These are phyloP conservation scores for Metschnikowia reukaufii DNA, from an alignment of 805 yeast species.

Conservation along the genomic window DNA sequence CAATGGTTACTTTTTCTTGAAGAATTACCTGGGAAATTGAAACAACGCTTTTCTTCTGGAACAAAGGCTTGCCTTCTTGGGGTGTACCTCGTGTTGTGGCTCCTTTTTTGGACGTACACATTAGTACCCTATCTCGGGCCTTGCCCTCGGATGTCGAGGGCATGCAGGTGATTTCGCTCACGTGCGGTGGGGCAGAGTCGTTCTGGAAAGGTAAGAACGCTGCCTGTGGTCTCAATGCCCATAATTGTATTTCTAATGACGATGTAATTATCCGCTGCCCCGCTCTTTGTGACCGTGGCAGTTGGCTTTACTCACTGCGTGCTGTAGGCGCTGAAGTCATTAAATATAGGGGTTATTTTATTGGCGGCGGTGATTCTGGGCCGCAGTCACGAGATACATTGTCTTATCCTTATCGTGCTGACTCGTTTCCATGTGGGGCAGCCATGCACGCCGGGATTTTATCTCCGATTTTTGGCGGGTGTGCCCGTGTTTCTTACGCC, in stretches of 20 bases:
- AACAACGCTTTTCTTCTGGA: constrained; percentile 24
- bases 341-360: constrained; percentile 67
- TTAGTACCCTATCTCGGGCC: constrained; percentile 45
- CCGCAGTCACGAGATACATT: constrained; percentile 24
- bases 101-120: constrained; percentile 34
- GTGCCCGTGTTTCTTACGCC: constrained; percentile 58
- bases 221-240: constrained; percentile 71
- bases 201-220: constrained; percentile 79
- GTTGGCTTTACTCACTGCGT: constrained; percentile 71
- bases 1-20: constrained; percentile 35
- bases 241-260: constrained; percentile 48
- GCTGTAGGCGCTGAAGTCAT: constrained; percentile 70
- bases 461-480: constrained; percentile 76
- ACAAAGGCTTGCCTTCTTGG: constrained; percentile 31
- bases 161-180: constrained; percentile 39
- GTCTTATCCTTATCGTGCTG: constrained; percentile 75
- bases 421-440: constrained; percentile 86
- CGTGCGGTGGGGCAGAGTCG: constrained; percentile 46
- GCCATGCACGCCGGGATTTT: constrained; percentile 84
- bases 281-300: constrained; percentile 77
- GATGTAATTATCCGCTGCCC: constrained; percentile 73
- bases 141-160: constrained; percentile 33
- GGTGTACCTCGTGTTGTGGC: constrained; percentile 50
- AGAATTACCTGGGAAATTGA: constrained; percentile 42
- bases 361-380: constrained; percentile 67